Conservation (phyloP, 2,329 filamentous ascomycete species). For the Microcyclospora pomicola region DNA sequence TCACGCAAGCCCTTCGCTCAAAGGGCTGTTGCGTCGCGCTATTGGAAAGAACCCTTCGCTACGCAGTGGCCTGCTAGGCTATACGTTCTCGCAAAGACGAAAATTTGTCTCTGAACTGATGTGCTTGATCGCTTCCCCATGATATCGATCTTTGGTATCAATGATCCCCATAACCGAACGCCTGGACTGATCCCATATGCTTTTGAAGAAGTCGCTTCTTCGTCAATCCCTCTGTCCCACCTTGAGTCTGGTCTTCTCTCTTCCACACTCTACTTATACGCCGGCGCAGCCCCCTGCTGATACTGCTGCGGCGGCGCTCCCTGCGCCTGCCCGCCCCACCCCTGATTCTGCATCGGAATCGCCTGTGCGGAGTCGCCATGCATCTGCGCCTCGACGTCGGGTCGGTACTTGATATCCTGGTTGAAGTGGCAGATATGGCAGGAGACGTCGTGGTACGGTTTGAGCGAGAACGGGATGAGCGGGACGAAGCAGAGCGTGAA, state of each 20-base stretch:
- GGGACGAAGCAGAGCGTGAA: slow-evolving; percentile 73
- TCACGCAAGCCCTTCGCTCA: no score
- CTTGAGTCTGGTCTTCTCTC: not conserved
- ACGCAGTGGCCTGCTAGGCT: no score
- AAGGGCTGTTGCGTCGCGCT: no score
- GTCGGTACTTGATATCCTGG: slow-evolving; percentile 40
- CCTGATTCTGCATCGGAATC: slow-evolving; percentile 22
- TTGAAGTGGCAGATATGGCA: slow-evolving; percentile 67
- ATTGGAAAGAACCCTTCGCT: no score
- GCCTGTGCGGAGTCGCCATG: slow-evolving; percentile 13
- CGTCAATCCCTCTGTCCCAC: no score
- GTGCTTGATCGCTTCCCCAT: no score
- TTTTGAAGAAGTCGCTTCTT: no score
- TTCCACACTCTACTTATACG: slow-evolving; percentile 5
- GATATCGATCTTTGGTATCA: no score
- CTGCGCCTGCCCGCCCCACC: slow-evolving; percentile 11
- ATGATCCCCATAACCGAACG: no score
- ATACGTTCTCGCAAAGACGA: no score
- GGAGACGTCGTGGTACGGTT: slow-evolving; percentile 44
- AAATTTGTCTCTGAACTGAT: no score
- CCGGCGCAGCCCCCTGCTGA: slow-evolving; percentile 4
- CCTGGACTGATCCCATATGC: no score
- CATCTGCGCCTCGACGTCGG: slow-evolving; percentile 25
- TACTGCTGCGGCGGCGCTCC: slow-evolving; percentile 8
- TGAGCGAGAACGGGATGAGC: slow-evolving; percentile 53